phyloP scores from a whole-genome alignment of 768 basidiomycete species.

The Tubosaeta brunneosetosa region DNA sequence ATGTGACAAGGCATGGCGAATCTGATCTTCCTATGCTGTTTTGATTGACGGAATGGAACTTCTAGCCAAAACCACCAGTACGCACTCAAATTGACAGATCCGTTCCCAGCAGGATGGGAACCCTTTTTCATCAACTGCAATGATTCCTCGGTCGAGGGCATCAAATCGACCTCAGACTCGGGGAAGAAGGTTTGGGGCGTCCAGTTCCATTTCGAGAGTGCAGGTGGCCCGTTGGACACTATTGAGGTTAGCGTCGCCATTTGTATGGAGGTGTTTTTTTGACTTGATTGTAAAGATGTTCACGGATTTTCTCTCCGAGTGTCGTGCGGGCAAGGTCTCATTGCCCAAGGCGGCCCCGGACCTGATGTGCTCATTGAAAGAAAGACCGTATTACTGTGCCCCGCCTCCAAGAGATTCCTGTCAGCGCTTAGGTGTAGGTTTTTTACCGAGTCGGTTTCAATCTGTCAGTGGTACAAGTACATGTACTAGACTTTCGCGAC shows the following conservation, averaged over 20 bases:
- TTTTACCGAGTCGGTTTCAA: too few species aligned
- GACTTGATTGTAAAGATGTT: conserved; percentile 64
- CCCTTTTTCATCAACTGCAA: conserved; percentile 99
- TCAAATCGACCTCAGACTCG: conserved; percentile 87
- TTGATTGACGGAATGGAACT: not conserved
- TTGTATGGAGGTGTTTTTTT: not conserved
- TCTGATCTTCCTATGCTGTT: not conserved
- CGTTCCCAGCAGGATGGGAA: conserved; percentile 96
- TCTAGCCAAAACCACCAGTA: conserved; percentile 95
- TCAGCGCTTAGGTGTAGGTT: conserved; percentile 23
- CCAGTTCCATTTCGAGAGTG: conserved; percentile 98
- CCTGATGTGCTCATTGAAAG: conserved; percentile 15
- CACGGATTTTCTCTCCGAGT: conserved; percentile 84
- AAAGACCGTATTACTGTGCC: conserved; percentile 1
- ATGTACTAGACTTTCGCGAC: not conserved
- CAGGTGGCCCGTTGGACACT: conserved; percentile 97
- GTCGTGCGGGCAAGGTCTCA: conserved; percentile 52
- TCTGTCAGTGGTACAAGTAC: conserved; percentile 14
- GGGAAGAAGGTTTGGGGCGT: conserved; percentile 96
- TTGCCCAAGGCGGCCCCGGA: conserved; percentile 18
- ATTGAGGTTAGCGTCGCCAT: conserved; percentile 65
- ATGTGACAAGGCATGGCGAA: conserved; percentile 70
- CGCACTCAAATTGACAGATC: conserved; percentile 88
- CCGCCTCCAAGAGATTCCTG: conserved; percentile 22
- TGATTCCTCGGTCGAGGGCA: conserved; percentile 97